phyloP scores from a whole-genome alignment of 306 rosid genomes.

The Pyrus pyrifolia region DNA sequence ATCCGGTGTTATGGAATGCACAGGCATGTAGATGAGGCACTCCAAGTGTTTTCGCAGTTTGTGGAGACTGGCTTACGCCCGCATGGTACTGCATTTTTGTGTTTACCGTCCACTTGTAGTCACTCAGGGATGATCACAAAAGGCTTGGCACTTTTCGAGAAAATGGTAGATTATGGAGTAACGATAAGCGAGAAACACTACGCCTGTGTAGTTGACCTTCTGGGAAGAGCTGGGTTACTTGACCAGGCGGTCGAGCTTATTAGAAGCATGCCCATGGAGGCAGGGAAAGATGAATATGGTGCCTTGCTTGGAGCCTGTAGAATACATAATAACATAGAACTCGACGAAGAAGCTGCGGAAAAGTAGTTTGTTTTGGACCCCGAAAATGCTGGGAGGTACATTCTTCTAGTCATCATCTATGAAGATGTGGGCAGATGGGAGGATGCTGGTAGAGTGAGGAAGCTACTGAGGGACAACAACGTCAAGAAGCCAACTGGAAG shows the following conservation, averaged over 20 bases:
- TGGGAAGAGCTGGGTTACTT: constrained; percentile 67
- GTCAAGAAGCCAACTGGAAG: constrained; percentile 59
- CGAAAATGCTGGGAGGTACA: constrained; percentile 47
- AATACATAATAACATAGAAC: constrained; percentile 53
- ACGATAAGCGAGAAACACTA: constrained; percentile 55
- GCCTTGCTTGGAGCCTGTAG: constrained; percentile 79
- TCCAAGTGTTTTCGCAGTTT: constrained; percentile 45
- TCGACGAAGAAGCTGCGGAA: constrained; percentile 61
- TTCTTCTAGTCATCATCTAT: constrained; percentile 64
- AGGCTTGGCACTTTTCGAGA: constrained; percentile 47
- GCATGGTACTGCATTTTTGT: constrained; percentile 47
- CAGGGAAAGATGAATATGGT: constrained; percentile 67
- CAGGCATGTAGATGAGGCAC: constrained; percentile 51
- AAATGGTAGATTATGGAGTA: constrained; percentile 53
- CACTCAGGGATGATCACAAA: constrained; percentile 59
- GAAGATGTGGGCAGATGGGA: constrained; percentile 67
- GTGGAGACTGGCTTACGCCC: constrained; percentile 36
- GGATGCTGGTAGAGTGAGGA: constrained; percentile 69
- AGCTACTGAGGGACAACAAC: constrained; percentile 49
- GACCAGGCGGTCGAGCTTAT: constrained; percentile 52
- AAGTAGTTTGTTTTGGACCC: constrained; percentile 61
- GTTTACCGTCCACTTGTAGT: constrained; percentile 63
- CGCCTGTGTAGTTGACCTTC: constrained; percentile 74
- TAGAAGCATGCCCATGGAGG: constrained; percentile 54
- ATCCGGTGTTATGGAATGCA: constrained; percentile 73